Percentiles rank a stretch among this genome's conserved stretches.
Evolutionary conservation across 495 filamentous ascomycete species (phyloP).

Genomic region (Staphylotrichum longicolle): DNA sequence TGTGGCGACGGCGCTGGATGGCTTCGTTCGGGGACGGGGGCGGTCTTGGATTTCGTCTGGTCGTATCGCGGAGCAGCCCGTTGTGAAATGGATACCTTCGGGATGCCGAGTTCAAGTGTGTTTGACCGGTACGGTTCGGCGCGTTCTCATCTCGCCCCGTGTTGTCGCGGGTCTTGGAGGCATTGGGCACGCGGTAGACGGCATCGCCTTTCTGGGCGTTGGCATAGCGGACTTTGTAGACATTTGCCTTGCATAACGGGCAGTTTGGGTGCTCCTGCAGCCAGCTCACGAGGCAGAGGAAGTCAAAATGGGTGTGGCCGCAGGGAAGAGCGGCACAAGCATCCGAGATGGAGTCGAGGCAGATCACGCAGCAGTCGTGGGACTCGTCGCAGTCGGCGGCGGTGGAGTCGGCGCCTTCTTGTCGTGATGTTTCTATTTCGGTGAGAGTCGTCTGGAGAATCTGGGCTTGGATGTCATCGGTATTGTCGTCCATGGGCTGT

Average conservation of each 20-base stretch:
- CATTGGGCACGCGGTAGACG: slow-evolving; percentile 43
- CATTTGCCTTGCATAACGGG: slow-evolving; percentile 72
- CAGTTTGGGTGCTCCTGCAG: slow-evolving; percentile 69
- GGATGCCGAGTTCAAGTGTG: not conserved
- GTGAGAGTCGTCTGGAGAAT: slow-evolving; percentile 48
- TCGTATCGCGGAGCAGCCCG: slow-evolving; percentile 3
- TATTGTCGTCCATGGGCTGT: slow-evolving; percentile 31
- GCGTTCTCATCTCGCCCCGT: not conserved
- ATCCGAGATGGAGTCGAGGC: slow-evolving; percentile 72
- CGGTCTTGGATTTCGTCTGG: slow-evolving; percentile 20
- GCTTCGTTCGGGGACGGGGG: slow-evolving; percentile 49
- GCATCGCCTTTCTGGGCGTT: slow-evolving; percentile 52
- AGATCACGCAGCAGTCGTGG: slow-evolving; percentile 62
- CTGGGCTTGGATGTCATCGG: slow-evolving; percentile 40
- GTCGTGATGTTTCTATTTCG: slow-evolving; percentile 40
- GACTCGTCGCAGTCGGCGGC: not conserved
- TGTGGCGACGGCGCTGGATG: slow-evolving; percentile 63
- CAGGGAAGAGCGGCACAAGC: slow-evolving; percentile 70
- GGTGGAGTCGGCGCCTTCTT: slow-evolving; percentile 4
- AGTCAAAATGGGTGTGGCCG: slow-evolving; percentile 78
- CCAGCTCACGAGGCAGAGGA: slow-evolving; percentile 81
- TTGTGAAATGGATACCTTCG: slow-evolving; percentile 1
- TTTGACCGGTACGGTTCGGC: not conserved
- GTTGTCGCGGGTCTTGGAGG: slow-evolving; percentile 4
- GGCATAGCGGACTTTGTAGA: slow-evolving; percentile 68